Evolutionary conservation across 2,329 filamentous ascomycete genomes (phyloP), one percentile per base, ranked within the genome.

Genomic region (Epichloe glyceriae): DNA sequence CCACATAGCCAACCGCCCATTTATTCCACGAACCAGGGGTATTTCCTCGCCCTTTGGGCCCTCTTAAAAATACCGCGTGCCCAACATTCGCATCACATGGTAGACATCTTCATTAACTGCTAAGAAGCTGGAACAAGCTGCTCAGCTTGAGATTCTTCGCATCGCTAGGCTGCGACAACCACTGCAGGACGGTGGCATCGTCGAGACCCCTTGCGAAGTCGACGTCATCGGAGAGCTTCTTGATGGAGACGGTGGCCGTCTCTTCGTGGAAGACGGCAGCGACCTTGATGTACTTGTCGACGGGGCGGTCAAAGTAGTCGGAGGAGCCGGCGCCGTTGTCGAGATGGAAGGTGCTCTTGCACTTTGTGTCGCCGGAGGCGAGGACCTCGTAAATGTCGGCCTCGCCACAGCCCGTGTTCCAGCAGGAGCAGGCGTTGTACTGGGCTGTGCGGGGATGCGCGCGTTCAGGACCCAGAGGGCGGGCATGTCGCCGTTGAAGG

Each of bases 391-490:
- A 82, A 50, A 89, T 73, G 60, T 91, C 86, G 54, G 85, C 78
- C 68, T 91, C 86, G 58, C 84, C 85, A 62, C 86, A 89, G 38
- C 79, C 60, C 62, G 68, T 72, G 12, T 66, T 67, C 85, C 85
- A 89, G 73, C 86, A 90, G 53, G 79, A 85, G 73, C 86, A 90
- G 2, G 68, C 68, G 55, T 74, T 74, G 69, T 89, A 89, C 64
- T 89, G 85, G 5, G 76, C 70, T 5, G 83, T 82, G 53, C 81
- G 80, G 26, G 80, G 54, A 90, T 86, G 53, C 79, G 74, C 17
- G 79, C 81, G 67, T 90, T 90, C 53, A 90, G 76, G 47, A 83
- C 70, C 86, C 86, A 90, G 64, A 84, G 75, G 41, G 85, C 82
- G 8, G 86, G 85, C 75, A 85, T 85, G 66, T 89, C 80, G 41